Base-by-base conservation (phyloP, 2,329 filamentous ascomycete genomes). In the Beauveria pseudobassiana region DNA sequence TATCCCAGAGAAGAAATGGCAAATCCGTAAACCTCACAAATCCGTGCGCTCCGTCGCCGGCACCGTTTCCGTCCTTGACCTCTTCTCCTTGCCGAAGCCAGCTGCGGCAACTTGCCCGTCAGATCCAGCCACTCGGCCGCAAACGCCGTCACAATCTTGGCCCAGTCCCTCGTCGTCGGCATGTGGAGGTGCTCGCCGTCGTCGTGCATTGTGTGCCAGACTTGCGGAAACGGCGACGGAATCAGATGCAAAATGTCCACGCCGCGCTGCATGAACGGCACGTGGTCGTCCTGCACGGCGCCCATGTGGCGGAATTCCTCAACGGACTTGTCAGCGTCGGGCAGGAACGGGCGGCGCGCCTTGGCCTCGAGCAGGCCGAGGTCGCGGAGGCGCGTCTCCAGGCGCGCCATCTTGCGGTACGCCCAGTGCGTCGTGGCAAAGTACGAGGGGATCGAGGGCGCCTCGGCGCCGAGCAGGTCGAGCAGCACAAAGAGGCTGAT, bases 381-480 rank as follows among this genome's bases (percentile, higher is more conserved):
- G 10, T 80, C 75, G 40, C 92, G 86, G 71, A 97, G 80, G 28
- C 92, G 87, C 56, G 78, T 75, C 75, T 98, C 93, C 18, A 96
- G 76, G 2, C 77, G 75, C 1, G 90, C 88, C 79, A 98, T 84
- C 63, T 83, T 82, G 66, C 84, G 80, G 73, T 98, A 98, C 1
- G 93, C 92, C 93, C 93, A 97, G 72, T 98, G 93, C 0, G 93
- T 97, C 1, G 88, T 89, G 63, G 87, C 82, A 72, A 96, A 97
- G 76, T 93, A 97, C 0, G 91, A 96, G 1, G 91, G 91, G 1
- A 99, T 82, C 0, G 69, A 76, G 0, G 93, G 91, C 48, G 84
- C 74, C 12, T 83, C 75, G 0, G 85, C 77, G 9, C 95, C 95
- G 0, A 98, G 84, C 9, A 98, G 82, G 72, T 98, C 95, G 34